Evolutionary conservation across 805 yeast species (phyloP).

Genomic region (Diddensiella santjacobensis): DNA sequence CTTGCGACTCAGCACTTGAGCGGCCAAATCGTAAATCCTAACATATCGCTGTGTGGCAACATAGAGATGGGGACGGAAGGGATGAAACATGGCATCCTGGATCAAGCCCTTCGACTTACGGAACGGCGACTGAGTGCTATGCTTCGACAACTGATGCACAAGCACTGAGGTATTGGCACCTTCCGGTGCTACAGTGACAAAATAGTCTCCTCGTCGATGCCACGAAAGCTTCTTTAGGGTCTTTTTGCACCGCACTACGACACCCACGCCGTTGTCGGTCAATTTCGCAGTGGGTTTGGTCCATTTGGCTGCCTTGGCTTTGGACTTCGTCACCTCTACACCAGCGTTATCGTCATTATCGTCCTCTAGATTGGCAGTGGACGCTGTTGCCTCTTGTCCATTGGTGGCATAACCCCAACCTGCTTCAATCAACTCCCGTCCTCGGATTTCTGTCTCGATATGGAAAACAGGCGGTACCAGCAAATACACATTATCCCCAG

Average conservation of each 20-base stretch:
- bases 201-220: constrained; percentile 97
- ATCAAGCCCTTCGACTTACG: constrained; percentile 87
- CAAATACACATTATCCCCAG: constrained; percentile 74
- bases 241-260: constrained; percentile 60
- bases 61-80: constrained; percentile 87
- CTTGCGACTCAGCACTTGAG: constrained; percentile 78
- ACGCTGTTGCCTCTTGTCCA: constrained; percentile 30
- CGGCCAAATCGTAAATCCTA: constrained; percentile 84
- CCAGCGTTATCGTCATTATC: constrained; percentile 37
- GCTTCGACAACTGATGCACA: constrained; percentile 92
- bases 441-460: constrained; percentile 75
- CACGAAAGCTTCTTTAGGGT: constrained; percentile 80
- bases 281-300: constrained; percentile 67
- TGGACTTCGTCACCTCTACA: constrained; percentile 29
- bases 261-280: constrained; percentile 60
- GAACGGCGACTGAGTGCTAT: constrained; percentile 94
- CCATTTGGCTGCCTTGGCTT: constrained; percentile 70
- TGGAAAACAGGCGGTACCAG: constrained; percentile 91
- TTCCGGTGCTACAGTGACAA: constrained; percentile 94
- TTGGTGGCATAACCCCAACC: constrained; percentile 81
- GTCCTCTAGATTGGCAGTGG: constrained; percentile 30
- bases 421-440: constrained; percentile 72
- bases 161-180: constrained; percentile 83
- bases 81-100: constrained; percentile 96
- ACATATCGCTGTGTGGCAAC: constrained; percentile 93